Base-by-base conservation (phyloP, 148 eudicot genomes). In the Euryodendron excelsum region DNA sequence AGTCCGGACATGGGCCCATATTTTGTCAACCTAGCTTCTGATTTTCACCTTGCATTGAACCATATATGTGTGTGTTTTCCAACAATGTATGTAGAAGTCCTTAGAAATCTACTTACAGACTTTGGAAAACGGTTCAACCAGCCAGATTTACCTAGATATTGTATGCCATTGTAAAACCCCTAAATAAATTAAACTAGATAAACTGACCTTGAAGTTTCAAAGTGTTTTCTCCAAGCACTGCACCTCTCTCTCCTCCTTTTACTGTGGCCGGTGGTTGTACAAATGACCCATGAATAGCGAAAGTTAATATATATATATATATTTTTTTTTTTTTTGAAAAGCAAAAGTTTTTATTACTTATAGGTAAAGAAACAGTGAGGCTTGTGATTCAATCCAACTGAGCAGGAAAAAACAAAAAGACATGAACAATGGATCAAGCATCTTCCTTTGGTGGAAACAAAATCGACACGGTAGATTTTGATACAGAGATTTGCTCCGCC, bases 401-500 rank as follows among this genome's bases (percentile, higher is more conserved):
- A 37, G 71, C 12, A 9, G 33, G 4, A 12, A 25, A 69, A 45
- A 69, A 69, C 55, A 27, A 25, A 13, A 34, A 36, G 10, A 31
- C 23, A 34, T 33, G 41, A 69, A n/a, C n/a, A n/a, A n/a, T n/a
- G 27, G 28, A 21, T 13, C 21, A 47, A n/a, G 60, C 9, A 12
- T 36, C 64, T 66, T 66, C 76, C 41, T 3, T 4, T n/a, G 3
- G 11, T 21, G 76, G 64, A 73, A 55, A 36, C 76, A 34, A 34
- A 73, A 34, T 34, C 41, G 21, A 33, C 48, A 21, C 15, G 20
- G 4, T n/a, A 73, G 63, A 33, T 53, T 34, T 73, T 55, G 45
- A 63, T 55, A 53, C 76, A 33, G 5, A 34, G 62, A 73, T 73
- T 73, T 73, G 62, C 71, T 50, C 28, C 20, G 44, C 62, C 76